A percentile compares a stretch with the other conserved stretches of the same genome.
These are phyloP conservation scores for Globisporangium spiculum DNA, from an alignment of 352 stramenopile species.

Conservation along the genomic window DNA sequence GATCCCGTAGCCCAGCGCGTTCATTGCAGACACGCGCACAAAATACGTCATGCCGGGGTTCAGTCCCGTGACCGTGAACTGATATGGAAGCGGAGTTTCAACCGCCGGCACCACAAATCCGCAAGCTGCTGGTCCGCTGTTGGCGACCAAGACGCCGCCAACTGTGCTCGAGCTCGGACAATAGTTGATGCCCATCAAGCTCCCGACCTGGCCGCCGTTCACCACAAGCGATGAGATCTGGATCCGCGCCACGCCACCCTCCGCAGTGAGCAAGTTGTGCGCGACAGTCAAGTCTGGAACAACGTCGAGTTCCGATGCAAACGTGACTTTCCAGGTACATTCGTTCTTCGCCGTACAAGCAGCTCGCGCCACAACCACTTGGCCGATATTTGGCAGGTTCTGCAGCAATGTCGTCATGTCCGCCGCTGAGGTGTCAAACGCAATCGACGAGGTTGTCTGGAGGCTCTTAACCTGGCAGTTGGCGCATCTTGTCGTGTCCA, in stretches of 20 bases:
- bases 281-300: conserved; percentile 47
- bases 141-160: conserved; percentile 9
- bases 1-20: conserved; percentile 59
- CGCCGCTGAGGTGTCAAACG: conserved; percentile 47
- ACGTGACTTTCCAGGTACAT: conserved; percentile 80
- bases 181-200: conserved; percentile 39
- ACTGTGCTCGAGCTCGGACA: conserved; percentile 36
- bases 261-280: conserved; percentile 45
- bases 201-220: conserved; percentile 32
- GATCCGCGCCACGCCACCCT: conserved; percentile 36
- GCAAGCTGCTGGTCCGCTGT: conserved; percentile 35
- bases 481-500: conserved; percentile 82
- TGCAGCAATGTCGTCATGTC: conserved; percentile 83
- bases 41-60: conserved; percentile 62
- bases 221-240: conserved; percentile 25
- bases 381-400: conserved; percentile 93
- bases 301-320: conserved; percentile 56
- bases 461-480: conserved; percentile 68
- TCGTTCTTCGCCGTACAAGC: conserved; percentile 45
- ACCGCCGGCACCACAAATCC: conserved; percentile 28
- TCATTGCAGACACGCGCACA: conserved; percentile 65
- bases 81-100: conserved; percentile 30
- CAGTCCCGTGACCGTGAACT: conserved; percentile 56
- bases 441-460: conserved; percentile 71
- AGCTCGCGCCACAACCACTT: conserved; percentile 71